Evolutionary conservation across 768 basidiomycete species (phyloP), one percentile per base, ranked within the genome.

Genomic region (Suillus subaureus): DNA sequence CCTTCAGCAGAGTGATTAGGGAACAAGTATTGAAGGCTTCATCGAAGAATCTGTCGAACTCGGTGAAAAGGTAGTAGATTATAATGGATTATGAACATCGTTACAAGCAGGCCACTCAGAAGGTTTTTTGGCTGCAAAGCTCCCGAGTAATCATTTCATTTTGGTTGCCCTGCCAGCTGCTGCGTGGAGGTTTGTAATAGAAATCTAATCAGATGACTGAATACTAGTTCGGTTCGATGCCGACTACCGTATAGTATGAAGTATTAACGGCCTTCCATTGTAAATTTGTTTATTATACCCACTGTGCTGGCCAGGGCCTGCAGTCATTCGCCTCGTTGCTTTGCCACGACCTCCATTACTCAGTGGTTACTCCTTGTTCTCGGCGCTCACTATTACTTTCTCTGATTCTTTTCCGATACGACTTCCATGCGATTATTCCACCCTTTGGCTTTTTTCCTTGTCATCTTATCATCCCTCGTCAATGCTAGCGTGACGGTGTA

Each of bases 41-140:
- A 67, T 84, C 79, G 60, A 81, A 73, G 67, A 83, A 72, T 69
- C 80, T 81, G 23, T 82, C 81, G 56, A 82, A 72, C 62, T 80
- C 80, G 64, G 73, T 73, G 72, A 77, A 73, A 43, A 6, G 43
- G 42, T 21, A 18, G 40, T 16, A 6, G 37, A 37, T n/a, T n/a
- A n/a, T n/a, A n/a, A 39, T 9, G 11, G 3, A 37, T 37, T 9
- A 11, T 37, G 35, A 16, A 40, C n/a, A n/a, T n/a, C n/a, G n/a
- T n/a, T n/a, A n/a, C 31, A 33, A 33, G 31, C 4, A 33, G 31
- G 31, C 31, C 31, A 5, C 31, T 4, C 3, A 0, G 5, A 35
- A 11, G 35, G 35, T 35, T 5, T 3, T 33, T 33, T 33, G 5
- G 31, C 6, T 35, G 35, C 8, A 9, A 42, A 42, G 40, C 40